Evolutionary conservation across 2,329 filamentous ascomycete species (phyloP), one percentile per base, ranked within the genome.

Genomic region (Aureobasidium lini): DNA sequence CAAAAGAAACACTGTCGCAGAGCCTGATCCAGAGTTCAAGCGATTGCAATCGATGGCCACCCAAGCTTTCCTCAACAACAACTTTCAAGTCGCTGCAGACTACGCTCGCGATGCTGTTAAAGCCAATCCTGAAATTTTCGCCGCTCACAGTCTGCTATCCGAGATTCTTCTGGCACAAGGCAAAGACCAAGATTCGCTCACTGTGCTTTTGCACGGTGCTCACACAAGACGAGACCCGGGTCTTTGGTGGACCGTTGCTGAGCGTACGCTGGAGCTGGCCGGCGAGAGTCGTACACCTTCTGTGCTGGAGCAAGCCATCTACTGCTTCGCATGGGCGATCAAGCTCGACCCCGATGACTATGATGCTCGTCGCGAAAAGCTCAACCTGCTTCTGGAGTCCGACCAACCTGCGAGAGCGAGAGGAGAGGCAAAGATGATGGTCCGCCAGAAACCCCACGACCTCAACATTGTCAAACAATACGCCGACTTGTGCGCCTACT

Each of bases 11-110:
- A 57, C 54, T 34, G 34, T 57, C 8, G 84, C 83, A 8, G 86
- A 89, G 68, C 86, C 85, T 15, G 83, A 85, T 46, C 84, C 81
- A 42, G 85, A 90, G 65, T 89, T 91, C 70, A 89, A 86, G 66
- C 77, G 82, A 42, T 77, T 86, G 43, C 78, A 91, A 50, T 80
- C 81, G 48, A 78, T 82, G 67, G 88, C 89, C 3, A 88, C 85
- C 61, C 79, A 85, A 61, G 83, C 84, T 4, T 91, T 86, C 67
- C 77, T 90, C 61, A 76, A 80, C 9, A 77, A 80, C 29, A 78
- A 86, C 18, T 84, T 86, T 63, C 78, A 82, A 5, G 75, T 79
- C 42, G 85, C 87, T 5, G 74, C 84, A 37, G 78, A 80, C 75
- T 56, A 72, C 69, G 65, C 79, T 72, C 52, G 75, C 69, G 54